A percentile compares a stretch with the other conserved stretches of the same genome.
These are phyloP conservation scores for Curvularia sp. DNA, from an alignment of 2,329 filamentous ascomycete species.

Conservation along the genomic window DNA sequence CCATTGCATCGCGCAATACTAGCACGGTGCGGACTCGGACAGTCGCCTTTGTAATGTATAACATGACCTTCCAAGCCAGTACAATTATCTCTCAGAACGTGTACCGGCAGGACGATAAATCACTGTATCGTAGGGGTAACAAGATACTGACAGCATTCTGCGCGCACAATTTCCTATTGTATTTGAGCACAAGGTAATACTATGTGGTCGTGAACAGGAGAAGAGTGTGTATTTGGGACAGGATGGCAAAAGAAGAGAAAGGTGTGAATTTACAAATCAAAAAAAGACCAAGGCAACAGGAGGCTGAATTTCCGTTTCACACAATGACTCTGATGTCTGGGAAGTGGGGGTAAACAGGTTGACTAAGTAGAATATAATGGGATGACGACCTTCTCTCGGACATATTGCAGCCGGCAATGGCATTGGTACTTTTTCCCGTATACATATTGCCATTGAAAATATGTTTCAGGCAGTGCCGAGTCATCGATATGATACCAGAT, in stretches of 20 bases:
- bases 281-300: conserved; percentile 48
- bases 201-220: conserved; percentile 61
- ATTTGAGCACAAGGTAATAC: conserved; percentile 61
- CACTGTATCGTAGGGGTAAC: conserved; percentile 62
- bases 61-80: conserved; percentile 49
- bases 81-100: conserved; percentile 53
- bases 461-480: no score
- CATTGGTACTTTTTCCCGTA: no score
- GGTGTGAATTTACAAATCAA: conserved; percentile 48
- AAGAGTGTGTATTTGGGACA: conserved; percentile 41
- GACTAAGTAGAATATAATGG: not conserved
- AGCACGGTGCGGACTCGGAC: conserved; percentile 55
- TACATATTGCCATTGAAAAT: no score
- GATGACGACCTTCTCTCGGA: no score
- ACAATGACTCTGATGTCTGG: not conserved
- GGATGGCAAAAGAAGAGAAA: conserved; percentile 47
- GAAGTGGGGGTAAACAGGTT: not conserved
- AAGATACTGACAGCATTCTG: conserved; percentile 61
- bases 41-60: conserved; percentile 54
- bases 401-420: no score
- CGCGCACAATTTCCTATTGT: conserved; percentile 59
- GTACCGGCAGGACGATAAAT: conserved; percentile 62
- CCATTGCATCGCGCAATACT: conserved; percentile 53
- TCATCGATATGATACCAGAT: no score
- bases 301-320: conserved; percentile 33